Conservation (phyloP, 768 basidiomycete species). For the Strobilomyces confusus region DNA sequence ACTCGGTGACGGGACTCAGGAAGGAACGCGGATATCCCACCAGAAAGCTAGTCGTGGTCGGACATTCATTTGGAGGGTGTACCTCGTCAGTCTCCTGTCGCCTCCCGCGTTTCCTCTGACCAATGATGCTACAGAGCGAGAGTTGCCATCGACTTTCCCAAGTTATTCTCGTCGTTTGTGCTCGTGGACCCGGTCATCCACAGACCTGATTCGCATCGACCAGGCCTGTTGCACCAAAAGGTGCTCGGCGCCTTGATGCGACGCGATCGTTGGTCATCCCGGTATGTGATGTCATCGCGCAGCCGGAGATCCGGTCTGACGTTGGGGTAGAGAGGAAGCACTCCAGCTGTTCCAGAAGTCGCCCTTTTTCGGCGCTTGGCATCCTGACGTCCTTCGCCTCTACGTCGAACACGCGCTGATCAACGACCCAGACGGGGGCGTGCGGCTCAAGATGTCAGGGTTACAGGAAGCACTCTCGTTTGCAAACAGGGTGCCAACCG, state of each 20-base stretch:
- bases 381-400: conserved; percentile 52
- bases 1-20: conserved; percentile 40
- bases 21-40: conserved; percentile 42
- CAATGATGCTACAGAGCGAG: conserved; percentile 41
- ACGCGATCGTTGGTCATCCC: conserved; percentile 59
- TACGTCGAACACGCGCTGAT: conserved; percentile 60
- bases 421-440: conserved; percentile 33
- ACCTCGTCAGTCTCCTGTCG: conserved; percentile 49
- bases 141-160: conserved; percentile 59
- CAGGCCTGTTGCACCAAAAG: not conserved
- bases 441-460: conserved; percentile 61
- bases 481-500: conserved; percentile 35
- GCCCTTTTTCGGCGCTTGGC: conserved; percentile 72
- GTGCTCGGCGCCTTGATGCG: conserved; percentile 50
- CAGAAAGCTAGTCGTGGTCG: conserved; percentile 63
- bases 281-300: conserved; percentile 33
- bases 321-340: conserved; percentile 54
- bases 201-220: conserved; percentile 9
- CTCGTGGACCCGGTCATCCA: conserved; percentile 77
- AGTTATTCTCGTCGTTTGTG: conserved; percentile 65
- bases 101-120: not conserved
- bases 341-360: conserved; percentile 41
- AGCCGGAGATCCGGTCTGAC: not conserved
- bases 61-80: conserved; percentile 85
- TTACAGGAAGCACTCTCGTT: conserved; percentile 65